Evolutionary conservation across 2,329 filamentous ascomycete genomes (phyloP).

Genomic region (Gnomoniopsis smithogilvyi): DNA sequence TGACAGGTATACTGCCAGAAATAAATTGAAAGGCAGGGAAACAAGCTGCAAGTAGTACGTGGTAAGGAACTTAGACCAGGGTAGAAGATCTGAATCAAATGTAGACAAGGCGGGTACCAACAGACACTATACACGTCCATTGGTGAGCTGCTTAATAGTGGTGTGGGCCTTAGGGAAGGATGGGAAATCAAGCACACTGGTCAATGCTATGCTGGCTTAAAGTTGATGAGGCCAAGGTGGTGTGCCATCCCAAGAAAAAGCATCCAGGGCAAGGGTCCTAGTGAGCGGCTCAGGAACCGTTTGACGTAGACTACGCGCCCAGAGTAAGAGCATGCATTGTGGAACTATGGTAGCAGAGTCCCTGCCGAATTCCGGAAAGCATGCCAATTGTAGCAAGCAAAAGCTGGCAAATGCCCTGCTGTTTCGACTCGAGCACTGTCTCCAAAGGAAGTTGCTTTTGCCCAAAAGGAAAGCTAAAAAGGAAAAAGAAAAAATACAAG

Average conservation of each 20-base stretch:
- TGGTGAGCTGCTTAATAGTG: not conserved
- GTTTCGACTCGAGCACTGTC: not conserved
- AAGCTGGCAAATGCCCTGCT: not conserved
- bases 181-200: constrained; percentile 5
- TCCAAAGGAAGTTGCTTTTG: not conserved
- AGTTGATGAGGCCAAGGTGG: not conserved
- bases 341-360: not conserved
- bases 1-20: not conserved
- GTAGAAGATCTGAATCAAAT: not conserved
- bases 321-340: not conserved
- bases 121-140: not conserved
- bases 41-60: not conserved
- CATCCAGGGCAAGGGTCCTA: not conserved
- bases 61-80: not conserved
- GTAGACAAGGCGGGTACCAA: not conserved
- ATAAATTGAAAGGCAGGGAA: not conserved
- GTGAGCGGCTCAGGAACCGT: constrained; percentile 8
- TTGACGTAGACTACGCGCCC: constrained; percentile 8
- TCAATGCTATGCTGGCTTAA: constrained; percentile 3
- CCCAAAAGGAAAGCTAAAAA: too few relatives aligned
- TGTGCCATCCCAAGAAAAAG: not conserved
- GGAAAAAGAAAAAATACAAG: not conserved
- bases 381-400: not conserved
- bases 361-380: not conserved
- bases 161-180: not conserved